These are phyloP conservation scores for Moesziomyces sp. DNA, from an alignment of 1,284 basidiomycete species.

Conservation along the genomic window DNA sequence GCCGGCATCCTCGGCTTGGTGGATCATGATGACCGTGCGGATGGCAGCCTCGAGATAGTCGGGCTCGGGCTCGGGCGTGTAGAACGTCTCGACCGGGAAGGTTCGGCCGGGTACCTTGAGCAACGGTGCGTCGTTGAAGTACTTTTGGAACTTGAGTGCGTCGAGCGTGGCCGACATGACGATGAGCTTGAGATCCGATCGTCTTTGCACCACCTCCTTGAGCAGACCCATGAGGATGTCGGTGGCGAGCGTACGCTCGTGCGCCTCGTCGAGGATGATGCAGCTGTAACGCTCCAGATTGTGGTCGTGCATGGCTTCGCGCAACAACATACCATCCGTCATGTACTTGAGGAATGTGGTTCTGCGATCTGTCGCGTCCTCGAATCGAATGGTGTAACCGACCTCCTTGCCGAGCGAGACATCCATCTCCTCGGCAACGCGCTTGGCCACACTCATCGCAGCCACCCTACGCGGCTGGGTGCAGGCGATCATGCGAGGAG, in stretches of 20 bases:
- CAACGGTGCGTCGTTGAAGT: conserved; percentile 89
- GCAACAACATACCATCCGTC: conserved; percentile 96
- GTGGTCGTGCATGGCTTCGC: conserved; percentile 97
- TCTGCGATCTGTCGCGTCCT: conserved; percentile 82
- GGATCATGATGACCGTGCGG: conserved; percentile 95
- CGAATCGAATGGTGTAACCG: conserved; percentile 98
- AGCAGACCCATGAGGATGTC: conserved; percentile 97
- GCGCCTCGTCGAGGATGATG: conserved; percentile 97
- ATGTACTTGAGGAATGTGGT: conserved; percentile 75
- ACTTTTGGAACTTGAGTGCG: conserved; percentile 94
- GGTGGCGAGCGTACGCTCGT: conserved; percentile 96
- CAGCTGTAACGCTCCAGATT: conserved; percentile 89
- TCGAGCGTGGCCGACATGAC: conserved; percentile 99
- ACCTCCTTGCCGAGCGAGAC: conserved; percentile 92
- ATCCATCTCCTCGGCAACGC: conserved; percentile 98
- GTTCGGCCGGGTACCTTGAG: conserved; percentile 97
- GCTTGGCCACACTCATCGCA: conserved; percentile 97
- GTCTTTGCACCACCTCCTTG: conserved; percentile 79
- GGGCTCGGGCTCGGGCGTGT: conserved; percentile 92
- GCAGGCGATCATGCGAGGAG: conserved; percentile 91
- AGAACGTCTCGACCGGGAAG: conserved; percentile 94
- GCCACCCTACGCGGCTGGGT: conserved; percentile 97
- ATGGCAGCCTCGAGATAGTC: conserved; percentile 98
- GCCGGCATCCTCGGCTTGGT: conserved; percentile 91
- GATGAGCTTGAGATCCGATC: conserved; percentile 93